phyloP scores from a whole-genome alignment of 306 rosid species.

The Gleditsia sinensis region DNA sequence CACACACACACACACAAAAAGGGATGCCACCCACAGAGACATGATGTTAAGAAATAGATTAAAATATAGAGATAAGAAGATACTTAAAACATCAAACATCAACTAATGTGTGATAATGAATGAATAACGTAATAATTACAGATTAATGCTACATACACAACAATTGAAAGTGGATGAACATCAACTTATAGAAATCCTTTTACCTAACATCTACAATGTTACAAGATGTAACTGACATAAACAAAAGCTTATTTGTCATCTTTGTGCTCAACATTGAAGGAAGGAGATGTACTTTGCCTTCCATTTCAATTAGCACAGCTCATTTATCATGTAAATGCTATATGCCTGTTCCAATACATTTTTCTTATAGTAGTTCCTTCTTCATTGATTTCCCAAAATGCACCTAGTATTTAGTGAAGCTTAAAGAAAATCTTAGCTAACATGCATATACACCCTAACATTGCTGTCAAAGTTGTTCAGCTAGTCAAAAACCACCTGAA shows the following conservation, averaged over 20 bases:
- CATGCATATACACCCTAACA: background rate
- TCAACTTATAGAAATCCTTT: constrained; percentile 26
- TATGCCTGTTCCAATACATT: background rate
- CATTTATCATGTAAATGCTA: background rate
- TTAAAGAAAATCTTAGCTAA: constrained; percentile 6
- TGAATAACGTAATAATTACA: constrained; percentile 10
- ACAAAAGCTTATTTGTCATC: background rate
- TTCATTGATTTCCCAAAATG: constrained; percentile 13
- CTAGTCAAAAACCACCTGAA: constrained; percentile 9
- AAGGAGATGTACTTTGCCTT: background rate
- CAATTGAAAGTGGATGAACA: constrained; percentile 13
- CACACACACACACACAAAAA: constrained; percentile 12
- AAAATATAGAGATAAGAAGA: constrained; percentile 10
- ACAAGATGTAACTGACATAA: background rate
- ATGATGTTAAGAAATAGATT: background rate
- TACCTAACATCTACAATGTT: constrained; percentile 1
- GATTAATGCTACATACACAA: background rate
- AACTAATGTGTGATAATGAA: background rate
- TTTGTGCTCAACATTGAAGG: background rate
- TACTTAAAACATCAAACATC: background rate
- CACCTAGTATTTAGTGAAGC: background rate
- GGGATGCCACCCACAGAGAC: background rate
- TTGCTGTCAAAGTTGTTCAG: constrained; percentile 13
- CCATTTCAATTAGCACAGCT: background rate
- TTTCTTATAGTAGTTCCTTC: background rate